Evolutionary conservation across 495 filamentous ascomycete genomes (phyloP), one percentile per base, ranked within the genome.

Genomic region (Podospora pseudocomata): DNA sequence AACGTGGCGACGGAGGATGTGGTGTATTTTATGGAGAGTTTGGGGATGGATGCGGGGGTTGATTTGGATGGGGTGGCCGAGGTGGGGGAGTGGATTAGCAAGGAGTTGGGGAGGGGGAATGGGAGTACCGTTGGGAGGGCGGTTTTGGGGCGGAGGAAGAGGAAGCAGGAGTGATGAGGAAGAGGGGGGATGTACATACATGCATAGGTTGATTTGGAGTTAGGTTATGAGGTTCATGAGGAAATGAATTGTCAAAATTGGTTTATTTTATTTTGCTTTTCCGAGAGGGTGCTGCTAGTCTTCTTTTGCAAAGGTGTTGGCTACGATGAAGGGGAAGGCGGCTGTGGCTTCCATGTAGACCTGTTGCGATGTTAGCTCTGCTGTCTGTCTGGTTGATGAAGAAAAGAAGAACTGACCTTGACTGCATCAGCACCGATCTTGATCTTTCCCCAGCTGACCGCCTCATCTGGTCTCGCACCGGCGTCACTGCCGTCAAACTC

Each of bases 401-500:
- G 15, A 1, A 60, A 32, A n/a, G n/a, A 11, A 58, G 23, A 28
- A 56, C 80, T 64, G 72, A 92, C 90, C 86, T 98, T 97, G 63
- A 97, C 94, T 66, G 89, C 89, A 66, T 92, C 87, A 0, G 86
- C 96, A 55, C 90, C 91, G 23, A 86, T 82, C 77, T 94, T 97
- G 78, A 99, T 97, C 85, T 99, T 98, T 4, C 95, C 95, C 95
- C 96, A 99, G 71, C 92, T 96, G 16, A 99, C 92, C 0, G 95
- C 95, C 80, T 99, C 95, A 72, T 98, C 95, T 6, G 96, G 96
- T 60, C 96, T 85, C 2, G 96, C 95, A 0, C 96, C 95, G 2
- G 96, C 94, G 84, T 99, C 96, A 69, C 92, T 96, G 0, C 95
- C 96, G 77, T 99, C 95, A 77, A 97, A 98, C 76, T 99, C 96